Conservation (phyloP, 305 asterid genomes). For the Plantago lanceolata region DNA sequence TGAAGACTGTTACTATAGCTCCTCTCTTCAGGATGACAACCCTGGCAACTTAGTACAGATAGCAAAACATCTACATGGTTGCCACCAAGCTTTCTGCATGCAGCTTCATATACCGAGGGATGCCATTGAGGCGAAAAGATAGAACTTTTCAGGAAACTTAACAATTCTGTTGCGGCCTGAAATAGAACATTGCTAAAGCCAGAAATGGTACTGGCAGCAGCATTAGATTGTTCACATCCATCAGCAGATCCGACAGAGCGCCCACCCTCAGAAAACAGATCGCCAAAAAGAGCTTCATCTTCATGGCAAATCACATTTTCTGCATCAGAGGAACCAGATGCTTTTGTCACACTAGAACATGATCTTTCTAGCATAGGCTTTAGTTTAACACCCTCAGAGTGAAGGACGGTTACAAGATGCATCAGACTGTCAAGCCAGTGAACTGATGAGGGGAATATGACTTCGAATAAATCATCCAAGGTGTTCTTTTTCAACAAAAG, state of each 20-base stretch:
- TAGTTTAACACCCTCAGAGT: conserved; percentile 75
- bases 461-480: conserved; percentile 56
- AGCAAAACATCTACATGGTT: conserved; percentile 62
- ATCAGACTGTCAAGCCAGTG: conserved; percentile 84
- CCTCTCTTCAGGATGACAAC: conserved; percentile 53
- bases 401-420: conserved; percentile 66
- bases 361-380: conserved; percentile 73
- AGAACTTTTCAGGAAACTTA: conserved; percentile 55
- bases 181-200: conserved; percentile 64
- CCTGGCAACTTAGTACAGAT: conserved; percentile 56
- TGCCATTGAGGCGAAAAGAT: conserved; percentile 79
- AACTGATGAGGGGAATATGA: conserved; percentile 61
- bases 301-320: conserved; percentile 75
- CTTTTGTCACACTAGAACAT: conserved; percentile 56
- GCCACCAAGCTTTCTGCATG: conserved; percentile 49
- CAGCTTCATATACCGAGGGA: conserved; percentile 56
- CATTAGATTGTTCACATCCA: conserved; percentile 66
- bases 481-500: conserved; percentile 55
- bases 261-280: conserved; percentile 91
- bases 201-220: conserved; percentile 49
- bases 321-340: conserved; percentile 64
- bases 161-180: conserved; percentile 74
- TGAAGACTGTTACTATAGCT: conserved; percentile 37
- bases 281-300: conserved; percentile 97
- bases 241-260: conserved; percentile 84